Conservation (phyloP, 176 grass and related monocot genomes). For the Lolium perenne region DNA sequence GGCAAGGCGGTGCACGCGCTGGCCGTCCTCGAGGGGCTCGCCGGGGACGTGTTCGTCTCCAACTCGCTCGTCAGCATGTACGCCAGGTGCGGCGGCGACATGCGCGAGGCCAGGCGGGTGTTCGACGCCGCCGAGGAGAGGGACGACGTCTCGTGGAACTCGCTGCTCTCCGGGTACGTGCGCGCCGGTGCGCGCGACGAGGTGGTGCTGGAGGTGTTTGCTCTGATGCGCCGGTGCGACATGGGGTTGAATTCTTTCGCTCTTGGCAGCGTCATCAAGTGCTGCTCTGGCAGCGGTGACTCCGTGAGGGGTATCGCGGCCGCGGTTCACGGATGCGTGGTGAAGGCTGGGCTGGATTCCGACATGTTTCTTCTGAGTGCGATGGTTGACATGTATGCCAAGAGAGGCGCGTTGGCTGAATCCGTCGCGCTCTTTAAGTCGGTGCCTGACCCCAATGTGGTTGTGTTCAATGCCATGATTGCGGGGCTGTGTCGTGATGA, state of each 20-base stretch:
- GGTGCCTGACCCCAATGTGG: slow-evolving; percentile 64
- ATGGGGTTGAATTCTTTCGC: slow-evolving; percentile 65
- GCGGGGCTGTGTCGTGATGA: slow-evolving; percentile 57
- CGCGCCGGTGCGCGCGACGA: slow-evolving; percentile 30
- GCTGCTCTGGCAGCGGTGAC: slow-evolving; percentile 34
- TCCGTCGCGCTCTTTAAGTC: slow-evolving; percentile 57
- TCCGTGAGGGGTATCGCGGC: slow-evolving; percentile 28
- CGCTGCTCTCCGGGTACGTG: slow-evolving; percentile 60
- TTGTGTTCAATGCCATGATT: slow-evolving; percentile 81
- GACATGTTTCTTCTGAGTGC: slow-evolving; percentile 63
- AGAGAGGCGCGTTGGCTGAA: slow-evolving; percentile 47
- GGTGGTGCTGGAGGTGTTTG: slow-evolving; percentile 45
- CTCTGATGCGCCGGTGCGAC: slow-evolving; percentile 47
- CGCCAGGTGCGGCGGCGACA: slow-evolving; percentile 56
- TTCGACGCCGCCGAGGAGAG: slow-evolving; percentile 46
- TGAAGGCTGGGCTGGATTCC: slow-evolving; percentile 60
- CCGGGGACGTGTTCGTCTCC: slow-evolving; percentile 43
- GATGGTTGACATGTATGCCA: slow-evolving; percentile 69
- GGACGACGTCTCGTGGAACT: slow-evolving; percentile 77
- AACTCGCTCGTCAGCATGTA: slow-evolving; percentile 79
- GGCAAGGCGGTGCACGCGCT: slow-evolving; percentile 67
- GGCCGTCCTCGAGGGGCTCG: slow-evolving; percentile 39
- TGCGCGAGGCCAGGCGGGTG: slow-evolving; percentile 44
- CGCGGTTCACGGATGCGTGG: slow-evolving; percentile 63
- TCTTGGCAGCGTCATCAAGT: slow-evolving; percentile 75